Evolutionary conservation across 441 rosid genomes (phyloP).

Genomic region (Eutrema salsugineum): DNA sequence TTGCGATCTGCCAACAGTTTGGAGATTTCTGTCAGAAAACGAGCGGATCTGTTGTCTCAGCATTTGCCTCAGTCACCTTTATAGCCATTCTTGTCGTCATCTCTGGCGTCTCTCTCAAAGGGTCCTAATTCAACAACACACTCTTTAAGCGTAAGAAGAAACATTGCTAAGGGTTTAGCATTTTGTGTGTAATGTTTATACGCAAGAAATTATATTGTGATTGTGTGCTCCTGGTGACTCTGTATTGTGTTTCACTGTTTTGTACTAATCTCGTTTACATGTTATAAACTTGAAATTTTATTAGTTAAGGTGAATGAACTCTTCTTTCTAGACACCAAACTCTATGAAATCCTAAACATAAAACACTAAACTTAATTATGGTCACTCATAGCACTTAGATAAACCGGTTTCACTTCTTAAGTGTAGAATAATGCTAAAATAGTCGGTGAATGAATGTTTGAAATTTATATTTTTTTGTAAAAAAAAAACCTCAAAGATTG

Average conservation of each 20-base stretch:
- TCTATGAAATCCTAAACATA: too few species aligned
- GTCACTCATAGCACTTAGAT: too few species aligned
- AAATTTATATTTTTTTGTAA: too few species aligned
- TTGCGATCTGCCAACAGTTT: conserved; percentile 66
- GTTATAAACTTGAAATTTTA: background rate
- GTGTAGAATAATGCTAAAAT: too few species aligned
- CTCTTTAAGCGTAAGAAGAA: background rate
- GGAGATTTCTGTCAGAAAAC: conserved; percentile 72
- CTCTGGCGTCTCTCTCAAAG: conserved; percentile 54
- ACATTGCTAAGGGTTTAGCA: background rate
- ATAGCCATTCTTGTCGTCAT: conserved; percentile 46
- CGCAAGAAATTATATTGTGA: background rate
- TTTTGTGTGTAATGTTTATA: background rate
- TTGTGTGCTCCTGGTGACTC: conserved; percentile 3
- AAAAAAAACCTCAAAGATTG: too few species aligned
- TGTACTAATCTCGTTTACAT: background rate
- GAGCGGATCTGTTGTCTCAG: conserved; percentile 73
- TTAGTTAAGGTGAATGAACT: background rate
- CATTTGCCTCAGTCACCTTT: conserved; percentile 41
- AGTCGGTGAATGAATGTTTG: too few species aligned
- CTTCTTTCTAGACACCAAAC: too few species aligned
- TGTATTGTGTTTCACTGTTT: background rate
- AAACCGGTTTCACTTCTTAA: too few species aligned
- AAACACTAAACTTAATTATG: too few species aligned
- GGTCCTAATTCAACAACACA: background rate